phyloP scores from a whole-genome alignment of 192 early-diverging fungal species.

The Rhizoclosmatium globosum region DNA sequence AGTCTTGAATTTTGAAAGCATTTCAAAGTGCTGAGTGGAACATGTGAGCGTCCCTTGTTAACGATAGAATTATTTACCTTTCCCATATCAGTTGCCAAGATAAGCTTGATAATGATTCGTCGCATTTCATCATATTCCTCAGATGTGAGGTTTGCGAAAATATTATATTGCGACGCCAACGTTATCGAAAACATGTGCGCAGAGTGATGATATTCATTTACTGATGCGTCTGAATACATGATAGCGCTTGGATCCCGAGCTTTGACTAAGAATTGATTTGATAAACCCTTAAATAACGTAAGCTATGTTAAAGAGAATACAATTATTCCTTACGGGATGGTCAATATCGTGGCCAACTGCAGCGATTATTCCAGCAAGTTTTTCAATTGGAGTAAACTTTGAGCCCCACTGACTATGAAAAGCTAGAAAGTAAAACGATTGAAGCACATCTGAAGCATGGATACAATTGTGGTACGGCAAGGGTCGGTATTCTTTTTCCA shows the following conservation, averaged over 20 bases:
- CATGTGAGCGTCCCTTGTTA: not conserved
- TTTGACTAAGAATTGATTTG: conserved; percentile 62
- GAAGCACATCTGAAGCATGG: conserved; percentile 66
- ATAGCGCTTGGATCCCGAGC: conserved; percentile 53
- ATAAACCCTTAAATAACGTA: conserved; percentile 37
- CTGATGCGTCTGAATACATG: conserved; percentile 51
- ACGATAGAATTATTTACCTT: conserved; percentile 38
- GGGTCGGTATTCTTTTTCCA: conserved; percentile 56
- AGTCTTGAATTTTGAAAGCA: conserved; percentile 65
- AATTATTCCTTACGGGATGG: conserved; percentile 50
- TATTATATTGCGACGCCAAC: conserved; percentile 49
- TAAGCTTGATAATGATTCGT: conserved; percentile 50
- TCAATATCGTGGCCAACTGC: conserved; percentile 65
- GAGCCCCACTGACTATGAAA: conserved; percentile 40
- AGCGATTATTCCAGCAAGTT: conserved; percentile 47
- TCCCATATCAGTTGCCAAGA: conserved; percentile 63
- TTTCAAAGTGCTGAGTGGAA: conserved; percentile 61
- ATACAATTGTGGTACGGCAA: conserved; percentile 66
- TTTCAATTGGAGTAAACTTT: conserved; percentile 49
- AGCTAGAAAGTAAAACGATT: conserved; percentile 56
- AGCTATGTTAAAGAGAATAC: conserved; percentile 26
- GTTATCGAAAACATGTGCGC: conserved; percentile 57
- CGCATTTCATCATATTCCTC: conserved; percentile 60
- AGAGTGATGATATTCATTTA: conserved; percentile 64
- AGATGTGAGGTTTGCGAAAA: conserved; percentile 51